phyloP scores from a whole-genome alignment of 2,329 filamentous ascomycete species.

The Microascus cirrosus region DNA sequence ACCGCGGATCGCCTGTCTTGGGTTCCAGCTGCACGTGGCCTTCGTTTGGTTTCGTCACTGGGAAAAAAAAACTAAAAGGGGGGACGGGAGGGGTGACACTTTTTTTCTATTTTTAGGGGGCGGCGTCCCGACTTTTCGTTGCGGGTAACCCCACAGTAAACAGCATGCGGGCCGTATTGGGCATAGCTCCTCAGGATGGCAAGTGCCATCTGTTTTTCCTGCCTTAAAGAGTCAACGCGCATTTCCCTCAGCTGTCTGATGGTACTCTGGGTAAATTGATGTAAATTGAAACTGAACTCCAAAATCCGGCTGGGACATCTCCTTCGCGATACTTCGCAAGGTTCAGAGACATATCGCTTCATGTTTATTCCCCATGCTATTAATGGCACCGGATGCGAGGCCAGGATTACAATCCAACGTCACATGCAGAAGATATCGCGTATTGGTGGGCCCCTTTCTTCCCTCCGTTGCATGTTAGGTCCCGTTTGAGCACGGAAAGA shows the following conservation, averaged over 20 bases:
- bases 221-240: background rate
- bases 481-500: background rate
- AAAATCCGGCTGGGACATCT: background rate
- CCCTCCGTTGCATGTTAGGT: background rate
- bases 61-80: background rate
- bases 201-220: background rate
- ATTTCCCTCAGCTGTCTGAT: background rate
- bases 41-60: background rate
- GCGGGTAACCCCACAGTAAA: background rate
- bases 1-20: background rate
- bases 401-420: background rate
- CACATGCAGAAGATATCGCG: background rate
- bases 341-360: background rate
- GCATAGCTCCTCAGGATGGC: background rate
- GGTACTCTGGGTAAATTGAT: background rate
- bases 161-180: background rate
- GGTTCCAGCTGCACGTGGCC: background rate
- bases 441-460: background rate
- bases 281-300: background rate
- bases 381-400: background rate
- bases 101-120: background rate
- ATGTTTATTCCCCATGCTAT: background rate
- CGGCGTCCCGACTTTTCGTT: background rate
- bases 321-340: background rate
- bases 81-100: background rate